phyloP scores from a whole-genome alignment of 148 eudicot genomes.

The Pouteria glomerata region DNA sequence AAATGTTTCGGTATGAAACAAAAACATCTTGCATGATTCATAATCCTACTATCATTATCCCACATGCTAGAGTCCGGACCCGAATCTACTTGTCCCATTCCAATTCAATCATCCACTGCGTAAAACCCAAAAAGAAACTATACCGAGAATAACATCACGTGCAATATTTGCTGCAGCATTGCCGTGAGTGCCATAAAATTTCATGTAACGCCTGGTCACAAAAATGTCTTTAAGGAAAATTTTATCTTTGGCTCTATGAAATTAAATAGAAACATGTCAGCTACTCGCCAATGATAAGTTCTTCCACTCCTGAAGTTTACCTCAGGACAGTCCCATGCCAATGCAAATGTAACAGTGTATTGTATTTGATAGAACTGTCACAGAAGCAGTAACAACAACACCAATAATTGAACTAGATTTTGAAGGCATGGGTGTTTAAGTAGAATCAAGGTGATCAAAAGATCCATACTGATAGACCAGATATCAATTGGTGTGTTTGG shows the following conservation, averaged over 20 bases:
- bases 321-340: slow-evolving; percentile 84
- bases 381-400: slow-evolving; percentile 75
- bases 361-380: slow-evolving; percentile 49
- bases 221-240: slow-evolving; percentile 1
- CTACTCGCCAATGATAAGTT: slow-evolving; percentile 57
- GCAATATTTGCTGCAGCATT: slow-evolving; percentile 65
- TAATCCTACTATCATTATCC: background rate
- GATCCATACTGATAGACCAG: slow-evolving; percentile 51
- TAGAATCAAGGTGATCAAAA: slow-evolving; percentile 48
- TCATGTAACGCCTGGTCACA: slow-evolving; percentile 62
- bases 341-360: slow-evolving; percentile 47
- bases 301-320: slow-evolving; percentile 52
- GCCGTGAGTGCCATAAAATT: no score
- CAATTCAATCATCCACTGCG: background rate
- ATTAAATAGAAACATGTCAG: background rate
- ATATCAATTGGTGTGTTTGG: slow-evolving; percentile 2
- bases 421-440: slow-evolving; percentile 49
- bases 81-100: background rate
- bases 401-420: slow-evolving; percentile 60
- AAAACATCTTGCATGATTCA: background rate
- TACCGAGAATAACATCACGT: slow-evolving; percentile 41
- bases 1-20: background rate
- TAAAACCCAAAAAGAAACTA: background rate
- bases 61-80: background rate
- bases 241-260: background rate